phyloP scores from a whole-genome alignment of 2,329 filamentous ascomycete genomes.

The Geosmithia morbida region DNA sequence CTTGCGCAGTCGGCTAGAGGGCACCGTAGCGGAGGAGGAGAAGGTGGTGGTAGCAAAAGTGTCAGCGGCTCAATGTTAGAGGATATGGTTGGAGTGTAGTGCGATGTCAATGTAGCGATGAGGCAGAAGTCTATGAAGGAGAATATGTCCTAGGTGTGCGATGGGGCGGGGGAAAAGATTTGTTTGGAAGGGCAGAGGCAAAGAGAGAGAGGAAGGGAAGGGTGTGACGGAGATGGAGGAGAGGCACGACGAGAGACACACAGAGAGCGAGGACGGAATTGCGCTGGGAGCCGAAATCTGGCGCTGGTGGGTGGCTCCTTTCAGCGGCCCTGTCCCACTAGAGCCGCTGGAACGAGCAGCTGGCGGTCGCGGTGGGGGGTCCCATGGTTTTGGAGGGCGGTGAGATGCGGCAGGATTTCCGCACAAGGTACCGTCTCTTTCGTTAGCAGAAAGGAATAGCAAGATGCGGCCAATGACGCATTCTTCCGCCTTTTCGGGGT shows the following conservation, averaged over 20 bases:
- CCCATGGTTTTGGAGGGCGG: constrained; percentile 8
- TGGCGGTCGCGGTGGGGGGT: constrained; percentile 8
- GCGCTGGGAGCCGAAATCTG: not conserved
- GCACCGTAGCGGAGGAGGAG: not conserved
- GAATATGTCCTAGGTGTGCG: not conserved
- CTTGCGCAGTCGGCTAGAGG: not conserved
- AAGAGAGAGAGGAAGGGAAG: not conserved
- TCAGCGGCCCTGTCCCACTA: not conserved
- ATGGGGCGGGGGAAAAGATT: not conserved
- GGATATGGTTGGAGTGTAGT: not conserved
- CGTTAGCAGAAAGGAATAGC: constrained; percentile 3
- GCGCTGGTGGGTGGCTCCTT: not conserved
- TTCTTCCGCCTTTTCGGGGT: constrained; percentile 7
- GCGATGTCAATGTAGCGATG: not conserved
- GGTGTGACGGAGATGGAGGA: not conserved
- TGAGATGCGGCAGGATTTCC: constrained; percentile 13
- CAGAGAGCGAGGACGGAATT: constrained; percentile 1
- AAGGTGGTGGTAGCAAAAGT: not conserved
- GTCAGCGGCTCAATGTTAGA: not conserved
- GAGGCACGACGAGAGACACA: not conserved
- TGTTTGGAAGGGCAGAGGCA: not conserved
- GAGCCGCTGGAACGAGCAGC: not conserved
- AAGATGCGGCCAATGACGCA: constrained; percentile 16
- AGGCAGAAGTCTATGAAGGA: not conserved
- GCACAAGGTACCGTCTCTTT: not conserved